phyloP scores from a whole-genome alignment of 129 eudicot species.

The Flaveria ramosissima region DNA sequence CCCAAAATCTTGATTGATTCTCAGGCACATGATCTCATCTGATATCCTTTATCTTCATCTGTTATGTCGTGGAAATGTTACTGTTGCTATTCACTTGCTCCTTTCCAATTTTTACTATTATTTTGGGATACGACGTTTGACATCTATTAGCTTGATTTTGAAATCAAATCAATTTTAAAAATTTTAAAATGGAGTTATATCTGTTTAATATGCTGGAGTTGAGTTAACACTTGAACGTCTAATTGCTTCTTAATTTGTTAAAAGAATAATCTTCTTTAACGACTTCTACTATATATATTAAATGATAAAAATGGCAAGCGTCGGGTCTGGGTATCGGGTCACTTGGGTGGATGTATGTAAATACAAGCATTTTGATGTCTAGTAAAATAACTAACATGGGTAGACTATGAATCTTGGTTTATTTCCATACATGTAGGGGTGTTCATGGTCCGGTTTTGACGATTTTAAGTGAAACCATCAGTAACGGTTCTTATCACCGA shows the following conservation, averaged over 20 bases:
- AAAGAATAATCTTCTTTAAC: background rate
- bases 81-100: slow-evolving; percentile 9
- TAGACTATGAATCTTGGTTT: background rate
- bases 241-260: background rate
- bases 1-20: slow-evolving; percentile 8
- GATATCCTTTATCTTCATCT: slow-evolving; percentile 1
- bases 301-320: background rate
- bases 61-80: background rate
- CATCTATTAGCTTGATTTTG: background rate
- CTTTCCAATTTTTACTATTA: background rate
- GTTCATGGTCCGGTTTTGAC: too few species aligned
- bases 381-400: background rate
- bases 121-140: too few species aligned
- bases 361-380: background rate
- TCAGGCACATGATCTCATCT: background rate
- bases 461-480: too few species aligned
- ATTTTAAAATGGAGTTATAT: too few species aligned
- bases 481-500: too few species aligned
- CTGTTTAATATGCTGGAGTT: background rate
- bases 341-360: too few species aligned
- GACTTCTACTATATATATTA: background rate
- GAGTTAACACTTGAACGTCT: background rate
- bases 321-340: too few species aligned
- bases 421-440: too few species aligned
- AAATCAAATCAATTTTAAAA: background rate